Evolutionary conservation across 495 filamentous ascomycete species (phyloP), one percentile per base, ranked within the genome.

Genomic region (Rhypophila decipiens): DNA sequence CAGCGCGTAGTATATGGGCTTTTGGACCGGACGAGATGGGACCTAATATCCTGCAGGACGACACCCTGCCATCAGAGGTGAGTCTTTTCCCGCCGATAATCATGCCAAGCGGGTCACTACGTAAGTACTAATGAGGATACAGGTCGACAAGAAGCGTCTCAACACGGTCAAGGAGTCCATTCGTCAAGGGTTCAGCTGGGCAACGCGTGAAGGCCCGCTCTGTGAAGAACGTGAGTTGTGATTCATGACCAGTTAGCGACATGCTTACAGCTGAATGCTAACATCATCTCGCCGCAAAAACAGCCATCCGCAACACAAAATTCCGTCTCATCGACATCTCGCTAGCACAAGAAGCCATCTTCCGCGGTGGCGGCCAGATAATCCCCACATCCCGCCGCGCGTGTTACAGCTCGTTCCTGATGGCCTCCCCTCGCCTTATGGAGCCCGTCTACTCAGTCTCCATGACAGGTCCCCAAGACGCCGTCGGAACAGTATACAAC

Each of bases 11-110:
- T 63, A 96, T 98, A 59, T 98, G 93, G 93, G 94, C 94, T 11
- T 98, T 98, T 69, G 93, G 93, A 2, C 94, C 93, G 19, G 91
- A 97, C 48, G 93, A 97, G 57, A 84, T 83, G 72, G 88, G 89
- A 2, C 91, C 93, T 24, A 98, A 98, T 65, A 94, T 98, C 50
- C 71, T 98, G 34, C 90, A 95, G 69, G 91, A 98, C 64, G 93
- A 98, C 65, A 97, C 93, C 12, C 70, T 98, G 12, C 89, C 90
- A 17, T 85, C 84, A 24, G 84, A 89, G 57, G 77, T 79, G 57
- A 60, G 75, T 73, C 44, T 19, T 40, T 11, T 24, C 19, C 52
- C 37, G n/a, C 44, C 27, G 40, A 38, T 36, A 23, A 33, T 39
- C 37, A 24, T 52, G 48, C 53, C 51, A 43, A 48, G 44, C 49